A percentile compares a stretch with the other conserved stretches of the same genome.
phyloP scores from a whole-genome alignment of 441 rosid species.

The Croton laevigatus region DNA sequence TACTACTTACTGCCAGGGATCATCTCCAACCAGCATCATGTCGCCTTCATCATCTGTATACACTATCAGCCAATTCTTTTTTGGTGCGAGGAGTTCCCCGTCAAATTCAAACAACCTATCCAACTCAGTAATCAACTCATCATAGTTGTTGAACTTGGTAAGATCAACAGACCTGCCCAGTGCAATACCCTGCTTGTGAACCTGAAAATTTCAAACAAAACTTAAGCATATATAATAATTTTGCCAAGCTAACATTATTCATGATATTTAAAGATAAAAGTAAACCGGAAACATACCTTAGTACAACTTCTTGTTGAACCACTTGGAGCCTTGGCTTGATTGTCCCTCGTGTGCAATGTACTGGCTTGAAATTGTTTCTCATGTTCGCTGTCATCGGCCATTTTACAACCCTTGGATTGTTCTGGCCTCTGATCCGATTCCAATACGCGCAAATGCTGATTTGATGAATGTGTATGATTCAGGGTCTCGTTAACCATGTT shows the following conservation, averaged over 20 bases:
- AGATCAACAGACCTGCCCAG: constrained; percentile 97
- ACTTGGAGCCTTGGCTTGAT: constrained; percentile 38
- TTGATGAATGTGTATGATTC: constrained; percentile 20
- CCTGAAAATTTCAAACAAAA: constrained; percentile 38
- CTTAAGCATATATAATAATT: neutral
- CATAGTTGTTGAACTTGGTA: constrained; percentile 68
- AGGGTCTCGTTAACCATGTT: constrained; percentile 28
- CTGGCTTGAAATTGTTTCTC: constrained; percentile 39
- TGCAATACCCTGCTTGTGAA: constrained; percentile 89
- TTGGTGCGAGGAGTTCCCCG: constrained; percentile 66
- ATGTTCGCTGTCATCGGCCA: constrained; percentile 48
- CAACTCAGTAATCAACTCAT: constrained; percentile 75
- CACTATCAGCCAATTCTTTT: constrained; percentile 76
- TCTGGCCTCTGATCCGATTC: constrained; percentile 46
- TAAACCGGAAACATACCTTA: constrained; percentile 37
- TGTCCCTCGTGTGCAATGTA: constrained; percentile 43
- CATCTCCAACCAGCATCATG: constrained; percentile 99
- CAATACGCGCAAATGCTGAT: constrained; percentile 34
- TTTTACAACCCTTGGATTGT: constrained; percentile 47
- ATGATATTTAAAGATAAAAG: neutral
- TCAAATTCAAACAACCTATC: constrained; percentile 84
- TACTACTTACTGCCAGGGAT: constrained; percentile 97
- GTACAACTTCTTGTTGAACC: constrained; percentile 79
- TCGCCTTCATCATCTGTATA: constrained; percentile 95
- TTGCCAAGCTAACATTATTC: no score